Conservation (phyloP, 257 asterid genomes). For the Parsonsia alboflavescens region DNA sequence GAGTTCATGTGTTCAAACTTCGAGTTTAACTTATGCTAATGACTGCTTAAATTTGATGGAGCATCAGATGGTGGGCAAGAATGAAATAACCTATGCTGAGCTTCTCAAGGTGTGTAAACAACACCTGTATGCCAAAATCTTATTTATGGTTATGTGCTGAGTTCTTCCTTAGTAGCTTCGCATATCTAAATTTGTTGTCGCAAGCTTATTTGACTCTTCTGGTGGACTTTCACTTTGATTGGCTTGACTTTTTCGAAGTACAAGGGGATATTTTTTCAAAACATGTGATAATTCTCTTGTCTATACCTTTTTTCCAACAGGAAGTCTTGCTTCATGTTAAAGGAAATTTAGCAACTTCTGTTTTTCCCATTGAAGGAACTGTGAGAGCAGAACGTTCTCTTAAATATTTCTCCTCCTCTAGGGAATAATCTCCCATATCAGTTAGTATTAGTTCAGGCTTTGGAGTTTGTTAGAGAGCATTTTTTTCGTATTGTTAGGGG, state of each 20-base stretch:
- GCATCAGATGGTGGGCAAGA: constrained; percentile 66
- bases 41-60: constrained; percentile 71
- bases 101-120: constrained; percentile 66
- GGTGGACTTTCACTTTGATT: not conserved
- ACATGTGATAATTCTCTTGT: not conserved
- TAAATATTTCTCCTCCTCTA: not conserved
- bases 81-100: constrained; percentile 52
- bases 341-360: not conserved
- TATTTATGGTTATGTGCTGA: not conserved
- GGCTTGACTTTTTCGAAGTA: not conserved
- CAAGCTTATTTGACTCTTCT: not conserved
- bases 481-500: not conserved
- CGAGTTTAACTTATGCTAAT: constrained; percentile 44
- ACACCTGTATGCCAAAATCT: not conserved
- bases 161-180: not conserved
- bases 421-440: not conserved
- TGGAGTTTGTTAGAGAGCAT: not conserved
- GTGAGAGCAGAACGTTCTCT: not conserved
- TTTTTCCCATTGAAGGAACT: not conserved
- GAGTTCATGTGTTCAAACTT: constrained; percentile 45
- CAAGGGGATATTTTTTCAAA: not conserved
- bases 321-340: not conserved
- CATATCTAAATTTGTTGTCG: not conserved
- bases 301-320: not conserved
- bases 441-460: not conserved